Evolutionary conservation across 1,284 basidiomycete species (phyloP), one percentile per base, ranked within the genome.

Genomic region (Ustilago crameri): DNA sequence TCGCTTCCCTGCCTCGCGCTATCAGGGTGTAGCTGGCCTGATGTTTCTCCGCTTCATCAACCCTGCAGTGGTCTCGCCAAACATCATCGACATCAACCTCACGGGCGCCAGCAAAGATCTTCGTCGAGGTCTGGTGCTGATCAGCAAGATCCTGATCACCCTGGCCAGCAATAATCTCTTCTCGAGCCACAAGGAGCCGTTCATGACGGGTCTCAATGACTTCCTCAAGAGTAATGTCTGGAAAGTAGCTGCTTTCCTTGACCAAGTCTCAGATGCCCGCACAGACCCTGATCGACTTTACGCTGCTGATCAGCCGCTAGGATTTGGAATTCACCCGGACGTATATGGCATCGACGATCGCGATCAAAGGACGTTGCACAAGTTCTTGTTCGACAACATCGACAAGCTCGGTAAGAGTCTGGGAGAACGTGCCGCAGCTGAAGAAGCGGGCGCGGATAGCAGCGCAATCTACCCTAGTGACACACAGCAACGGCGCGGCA

Each of bases 41-140:
- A 79, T 81, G 53, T 79, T 81, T 47, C 64, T 81, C 26, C 73
- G 79, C 30, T 78, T 81, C 62, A 81, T 81, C 64, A 76, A 67
- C 37, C 79, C 79, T 2, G 79, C 76, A 12, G 70, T 81, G 12
- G 79, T 79, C 7, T 73, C 79, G 34, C 79, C 79, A 5, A 70
- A 79, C 53, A 76, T 74, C 51, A 81, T 81, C 66, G 79, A 81
- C 45, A 74, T 81, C 65, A 76, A 81, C 44, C 61, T 81, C 10
- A 74, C 76, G 1, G 74, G 68, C 1, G 65, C 75, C 1, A 68
- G 69, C 45, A 74, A 70, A 40, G 79, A 79, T 40, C 54, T 79
- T 2, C 73, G 78, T 17, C 58, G 77, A 17, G 79, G 79, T 9
- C 41, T 81, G 27, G 67, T 81, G 32, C 49, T 81, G 41, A 74